Base-by-base conservation (phyloP, 352 stramenopile species). In the Phytophthora hybrid region DNA sequence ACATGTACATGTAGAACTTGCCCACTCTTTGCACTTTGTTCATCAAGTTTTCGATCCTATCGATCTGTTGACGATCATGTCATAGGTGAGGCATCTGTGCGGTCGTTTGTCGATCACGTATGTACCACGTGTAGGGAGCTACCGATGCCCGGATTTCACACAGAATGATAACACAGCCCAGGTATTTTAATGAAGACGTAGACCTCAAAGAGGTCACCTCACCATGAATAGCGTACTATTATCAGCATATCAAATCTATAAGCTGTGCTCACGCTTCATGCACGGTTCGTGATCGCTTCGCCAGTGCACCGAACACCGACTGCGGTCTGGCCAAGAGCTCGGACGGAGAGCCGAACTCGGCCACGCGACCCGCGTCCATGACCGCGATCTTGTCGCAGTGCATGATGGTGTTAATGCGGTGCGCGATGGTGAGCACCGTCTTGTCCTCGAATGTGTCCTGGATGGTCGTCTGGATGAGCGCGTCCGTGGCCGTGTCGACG, bases 371-470 rank as follows among this genome's bases (percentile, higher is more conserved):
- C 51, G 93, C 81, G 65, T 98, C 88, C 69, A 98, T 83, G 29
- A 98, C 93, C 4, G 97, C 69, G 31, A 98, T 85, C 53, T 87
- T 82, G 70, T 98, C 92, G 74, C 88, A 94, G 62, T 98, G 93
- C 77, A 98, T 88, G 69, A 98, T 97, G 4, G 95, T 98, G 70
- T 52, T 26, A 9, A 52, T 52, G 46, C 46, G 46, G 46, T 52
- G 46, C 46, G 46, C 46, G 18, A 99, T 98, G 14, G 95, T 98
- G 4, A 99, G 77, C 39, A 98, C 85, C 14, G 97, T 99, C 32
- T 91, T 86, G 49, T 91, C 77, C 21, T 66, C 57, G 80, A 99
- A 99, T 49, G 97, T 93, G 55, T 93, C 63, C 53, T 96, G 79
- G 71, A 98, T 97, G n/a, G 89, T 93, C 5, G 68, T 67, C 67